Base-by-base conservation (phyloP, 1,139 yeast species). In the Hemisphaericaspora xylanilytica region DNA sequence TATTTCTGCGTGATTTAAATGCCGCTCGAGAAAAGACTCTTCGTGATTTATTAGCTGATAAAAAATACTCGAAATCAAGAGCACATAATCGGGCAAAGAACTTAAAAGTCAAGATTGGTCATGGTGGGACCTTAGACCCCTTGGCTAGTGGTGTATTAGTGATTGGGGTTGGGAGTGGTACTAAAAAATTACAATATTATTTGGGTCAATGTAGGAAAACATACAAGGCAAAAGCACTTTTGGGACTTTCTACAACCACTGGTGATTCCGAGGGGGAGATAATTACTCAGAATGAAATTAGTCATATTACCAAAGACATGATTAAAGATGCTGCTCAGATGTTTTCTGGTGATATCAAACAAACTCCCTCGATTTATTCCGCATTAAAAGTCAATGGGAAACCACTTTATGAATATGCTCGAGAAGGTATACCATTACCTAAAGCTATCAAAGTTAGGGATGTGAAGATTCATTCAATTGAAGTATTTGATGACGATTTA, bases 51-150 rank as follows among this genome's bases (percentile, higher is more conserved):
- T 74, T 52, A 57, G 71, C 59, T 58, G 78, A 51, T 65, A 72
- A 48, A 60, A 75, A 61, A 59, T 74, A 65, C 74, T 67, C 64
- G 58, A 69, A 48, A 61, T 63, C 58, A 53, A 65, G 59, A 56
- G 73, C 62, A 51, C 70, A 49, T 40, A 72, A 79, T 42, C 73
- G 73, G 39, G 66, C 74, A 25, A 63, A 74, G 34, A 65, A 70
- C 37, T 63, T 76, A n/a, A 81, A 80, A 52, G 78, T 90, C 22
- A 92, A 94, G 56, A 84, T 92, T 67, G 99, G 99, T 1, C 99
- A 94, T 61, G 99, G 98, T 6, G 99, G 99, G 5, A 92, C 99
- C 0, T 69, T 94, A 33, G 99, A 94, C 55, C 97, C 97, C 0
- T 62, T 88, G 41, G 99, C 99, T 0, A 81, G 89, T 22, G 99